Evolutionary conservation across 2,329 filamentous ascomycete species (phyloP), one percentile per base, ranked within the genome.

Genomic region (Didymosphaeria variabile): DNA sequence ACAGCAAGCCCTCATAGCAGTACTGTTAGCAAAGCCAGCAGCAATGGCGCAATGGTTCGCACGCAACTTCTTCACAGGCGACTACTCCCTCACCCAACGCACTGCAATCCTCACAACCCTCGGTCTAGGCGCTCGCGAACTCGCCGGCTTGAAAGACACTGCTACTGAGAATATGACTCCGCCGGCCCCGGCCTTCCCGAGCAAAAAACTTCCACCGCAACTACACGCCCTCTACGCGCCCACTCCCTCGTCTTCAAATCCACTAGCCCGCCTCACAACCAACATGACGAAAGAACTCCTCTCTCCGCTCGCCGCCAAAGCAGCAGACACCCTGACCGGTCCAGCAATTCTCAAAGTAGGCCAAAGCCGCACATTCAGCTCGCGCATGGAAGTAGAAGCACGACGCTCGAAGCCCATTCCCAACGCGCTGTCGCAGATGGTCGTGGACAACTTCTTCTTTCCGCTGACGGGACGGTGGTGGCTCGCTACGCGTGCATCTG

Each of bases 51-150:
- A 88, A 15, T 96, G 92, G 90, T 92, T 96, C 60, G 88, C 91
- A 3, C 88, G 89, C 59, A 90, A 91, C 0, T 96, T 95, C 74
- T 98, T 97, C 74, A 90, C 93, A 45, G 94, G 94, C 17, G 95
- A 99, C 74, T 94, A 95, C 77, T 97, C 94, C 0, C 82, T 98
- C 40, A 87, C 90, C 0, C 94, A 98, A 75, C 87, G 95, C 42
- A 91, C 91, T 8, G 88, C 91, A 0, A 85, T 98, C 40, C 88
- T 99, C 55, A 90, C 92, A 21, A 89, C 92, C 0, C 81, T 99
- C 4, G 94, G 94, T 0, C 81, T 99, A 0, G 88, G 91, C 32
- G 92, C 92, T 2, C 87, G 94, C 60, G 94, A 98, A 77, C 79
- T 99, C 10, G 92, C 93, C 1, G 94, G 95, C 0, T 88, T 91